Evolutionary conservation across 2,329 filamentous ascomycete species (phyloP).

Genomic region (Aureobasidium lini): DNA sequence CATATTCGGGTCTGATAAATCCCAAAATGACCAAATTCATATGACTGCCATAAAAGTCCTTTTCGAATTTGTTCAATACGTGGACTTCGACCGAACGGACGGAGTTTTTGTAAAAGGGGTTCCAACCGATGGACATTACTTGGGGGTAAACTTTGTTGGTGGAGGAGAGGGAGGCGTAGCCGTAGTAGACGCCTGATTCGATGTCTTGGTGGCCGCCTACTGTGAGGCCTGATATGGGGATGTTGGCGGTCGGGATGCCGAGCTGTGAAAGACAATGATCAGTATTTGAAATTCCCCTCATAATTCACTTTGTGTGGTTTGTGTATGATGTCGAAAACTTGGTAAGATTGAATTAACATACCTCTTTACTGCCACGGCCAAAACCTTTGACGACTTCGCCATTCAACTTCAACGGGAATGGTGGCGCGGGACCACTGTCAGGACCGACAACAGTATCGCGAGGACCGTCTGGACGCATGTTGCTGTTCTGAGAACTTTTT

Average conservation of each 20-base stretch:
- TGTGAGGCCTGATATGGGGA: conserved; percentile 60
- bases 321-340: not conserved
- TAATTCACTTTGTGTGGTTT: not conserved
- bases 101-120: conserved; percentile 93
- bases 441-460: conserved; percentile 68
- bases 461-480: conserved; percentile 38
- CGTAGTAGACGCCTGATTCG: conserved; percentile 84
- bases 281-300: not conserved
- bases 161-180: conserved; percentile 64
- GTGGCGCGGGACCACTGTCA: conserved; percentile 62
- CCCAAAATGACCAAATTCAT: conserved; percentile 77
- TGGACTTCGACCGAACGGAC: conserved; percentile 60
- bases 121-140: conserved; percentile 93
- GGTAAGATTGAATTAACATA: conserved; percentile 28
- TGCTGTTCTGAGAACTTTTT: not conserved
- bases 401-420: conserved; percentile 76
- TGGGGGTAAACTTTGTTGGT: conserved; percentile 59
- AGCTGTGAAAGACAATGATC: conserved; percentile 57
- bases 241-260: conserved; percentile 93
- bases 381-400: conserved; percentile 90
- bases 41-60: conserved; percentile 77
- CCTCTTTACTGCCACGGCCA: conserved; percentile 87
- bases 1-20: conserved; percentile 80
- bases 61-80: conserved; percentile 66
- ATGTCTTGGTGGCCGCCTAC: conserved; percentile 58